Conservation (phyloP, 805 yeast species). For the Kluyveromyces wickerhamii region DNA sequence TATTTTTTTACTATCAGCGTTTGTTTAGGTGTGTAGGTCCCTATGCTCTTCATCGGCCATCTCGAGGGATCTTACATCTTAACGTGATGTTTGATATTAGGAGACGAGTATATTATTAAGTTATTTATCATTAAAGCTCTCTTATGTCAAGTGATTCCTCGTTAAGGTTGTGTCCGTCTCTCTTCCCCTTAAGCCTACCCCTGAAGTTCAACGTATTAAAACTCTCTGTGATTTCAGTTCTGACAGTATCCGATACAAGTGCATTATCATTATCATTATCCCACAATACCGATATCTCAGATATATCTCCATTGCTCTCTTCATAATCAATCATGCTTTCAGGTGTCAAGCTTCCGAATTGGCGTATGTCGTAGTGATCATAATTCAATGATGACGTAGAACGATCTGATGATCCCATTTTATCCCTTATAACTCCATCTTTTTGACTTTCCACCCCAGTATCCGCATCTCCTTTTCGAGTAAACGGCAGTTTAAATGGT, state of each 20-base stretch:
- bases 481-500: background rate
- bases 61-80: background rate
- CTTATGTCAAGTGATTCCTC: background rate
- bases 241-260: background rate
- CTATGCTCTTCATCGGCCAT: background rate
- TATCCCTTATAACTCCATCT: background rate
- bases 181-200: background rate
- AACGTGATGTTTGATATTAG: background rate
- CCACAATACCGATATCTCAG: conserved; percentile 1
- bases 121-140: background rate
- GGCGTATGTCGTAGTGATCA: background rate
- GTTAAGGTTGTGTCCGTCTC: background rate
- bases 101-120: background rate
- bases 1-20: no score
- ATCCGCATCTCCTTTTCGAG: no score
- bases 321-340: background rate
- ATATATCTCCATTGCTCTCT: background rate
- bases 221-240: conserved; percentile 4
- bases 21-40: no score
- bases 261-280: background rate
- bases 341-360: conserved; percentile 2
- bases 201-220: background rate
- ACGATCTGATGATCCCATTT: background rate
- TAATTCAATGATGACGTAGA: background rate
- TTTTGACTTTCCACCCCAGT: background rate